These are phyloP conservation scores for Paracorniculantispora psalliotae DNA, from an alignment of 2,329 filamentous ascomycete genomes.

Conservation along the genomic window DNA sequence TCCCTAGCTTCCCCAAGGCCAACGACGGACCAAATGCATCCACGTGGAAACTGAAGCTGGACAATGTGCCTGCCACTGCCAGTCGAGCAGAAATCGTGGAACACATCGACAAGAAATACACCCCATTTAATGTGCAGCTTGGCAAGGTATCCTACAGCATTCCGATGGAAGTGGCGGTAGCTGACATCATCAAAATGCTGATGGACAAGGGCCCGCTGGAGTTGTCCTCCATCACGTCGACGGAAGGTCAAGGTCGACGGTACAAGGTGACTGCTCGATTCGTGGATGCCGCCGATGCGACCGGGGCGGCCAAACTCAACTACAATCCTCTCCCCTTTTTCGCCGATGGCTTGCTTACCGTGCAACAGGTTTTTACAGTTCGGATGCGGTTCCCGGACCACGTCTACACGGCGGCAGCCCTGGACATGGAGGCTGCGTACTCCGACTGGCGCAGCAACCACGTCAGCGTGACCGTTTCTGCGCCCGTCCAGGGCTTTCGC, in stretches of 20 bases:
- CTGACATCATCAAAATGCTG: not conserved
- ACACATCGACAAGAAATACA: not conserved
- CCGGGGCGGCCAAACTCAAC: not conserved
- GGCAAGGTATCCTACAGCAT: not conserved
- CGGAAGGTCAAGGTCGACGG: not conserved
- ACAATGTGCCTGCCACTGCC: not conserved
- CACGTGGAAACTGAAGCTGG: not conserved
- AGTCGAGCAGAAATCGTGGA: not conserved
- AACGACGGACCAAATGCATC: not conserved
- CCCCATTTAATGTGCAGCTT: not conserved
- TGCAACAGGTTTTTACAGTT: constrained; percentile 2
- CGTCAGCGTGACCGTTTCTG: not conserved
- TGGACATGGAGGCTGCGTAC: constrained; percentile 6
- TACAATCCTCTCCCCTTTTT: not conserved
- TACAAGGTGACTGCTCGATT: constrained; percentile 6
- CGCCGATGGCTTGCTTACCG: constrained; percentile 2
- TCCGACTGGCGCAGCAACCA: not conserved
- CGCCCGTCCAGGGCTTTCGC: not conserved
- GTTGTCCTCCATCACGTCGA: not conserved
- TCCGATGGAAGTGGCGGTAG: not conserved
- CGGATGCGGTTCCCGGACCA: not conserved
- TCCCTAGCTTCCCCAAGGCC: not conserved
- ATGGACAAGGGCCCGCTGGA: constrained; percentile 6
- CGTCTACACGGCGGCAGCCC: constrained; percentile 1
- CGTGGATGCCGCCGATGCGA: not conserved